Percentiles rank a stretch among this genome's conserved stretches.
These are phyloP conservation scores for Triticum timopheevii DNA, from an alignment of 176 grass and related monocot species.

Conservation along the genomic window DNA sequence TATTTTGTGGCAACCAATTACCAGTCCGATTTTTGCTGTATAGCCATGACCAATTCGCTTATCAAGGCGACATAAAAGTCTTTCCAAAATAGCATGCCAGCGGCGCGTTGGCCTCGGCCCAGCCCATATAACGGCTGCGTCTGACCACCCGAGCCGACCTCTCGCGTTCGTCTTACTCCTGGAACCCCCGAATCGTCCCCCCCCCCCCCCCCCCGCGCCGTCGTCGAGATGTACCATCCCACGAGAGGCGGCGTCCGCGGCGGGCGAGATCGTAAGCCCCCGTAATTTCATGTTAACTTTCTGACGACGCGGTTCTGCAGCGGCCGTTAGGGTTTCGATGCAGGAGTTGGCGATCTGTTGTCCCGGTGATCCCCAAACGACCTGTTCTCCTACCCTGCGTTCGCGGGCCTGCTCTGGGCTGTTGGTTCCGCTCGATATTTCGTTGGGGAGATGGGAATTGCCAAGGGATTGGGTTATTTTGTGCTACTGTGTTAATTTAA, in stretches of 20 bases:
- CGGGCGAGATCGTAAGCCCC: constrained; percentile 86
- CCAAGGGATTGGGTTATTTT: not conserved
- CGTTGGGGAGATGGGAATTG: not conserved
- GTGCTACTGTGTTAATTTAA: not conserved
- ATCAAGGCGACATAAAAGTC: no score
- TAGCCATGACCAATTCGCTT: no score
- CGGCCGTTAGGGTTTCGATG: constrained; percentile 36
- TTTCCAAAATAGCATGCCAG: no score
- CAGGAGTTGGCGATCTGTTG: not conserved
- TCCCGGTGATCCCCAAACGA: not conserved
- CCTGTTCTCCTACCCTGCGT: not conserved
- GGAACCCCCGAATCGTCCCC: not conserved
- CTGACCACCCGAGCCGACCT: not conserved
- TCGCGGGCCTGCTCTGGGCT: not conserved
- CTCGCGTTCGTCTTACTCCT: not conserved
- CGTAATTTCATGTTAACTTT: not conserved
- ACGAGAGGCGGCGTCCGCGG: constrained; percentile 95
- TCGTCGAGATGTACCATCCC: constrained; percentile 79
- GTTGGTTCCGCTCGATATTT: not conserved
- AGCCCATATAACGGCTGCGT: not conserved
- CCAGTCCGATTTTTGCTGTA: no score
- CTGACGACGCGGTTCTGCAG: not conserved
- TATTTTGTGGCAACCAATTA: no score
- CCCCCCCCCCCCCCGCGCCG: not conserved
- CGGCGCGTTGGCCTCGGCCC: not conserved